Percentiles rank a stretch among this genome's conserved stretches.
phyloP scores from a whole-genome alignment of 2,329 filamentous ascomycete genomes.

The Neofusicoccum ribis region DNA sequence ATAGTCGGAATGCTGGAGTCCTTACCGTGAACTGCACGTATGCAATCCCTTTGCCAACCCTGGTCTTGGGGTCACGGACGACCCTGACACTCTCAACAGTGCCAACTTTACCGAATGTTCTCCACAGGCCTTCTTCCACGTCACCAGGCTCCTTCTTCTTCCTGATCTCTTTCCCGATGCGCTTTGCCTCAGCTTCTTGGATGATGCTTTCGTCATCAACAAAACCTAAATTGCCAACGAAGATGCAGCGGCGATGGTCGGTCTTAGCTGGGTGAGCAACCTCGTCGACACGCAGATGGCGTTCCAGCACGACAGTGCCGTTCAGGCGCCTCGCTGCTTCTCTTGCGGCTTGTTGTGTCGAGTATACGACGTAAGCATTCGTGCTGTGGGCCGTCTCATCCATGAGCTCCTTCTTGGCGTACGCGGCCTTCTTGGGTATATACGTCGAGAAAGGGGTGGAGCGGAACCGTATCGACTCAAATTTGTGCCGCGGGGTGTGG shows the following conservation, averaged over 20 bases:
- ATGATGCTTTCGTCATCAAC: slow-evolving; percentile 84
- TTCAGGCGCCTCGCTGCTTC: slow-evolving; percentile 78
- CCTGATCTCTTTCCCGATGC: slow-evolving; percentile 70
- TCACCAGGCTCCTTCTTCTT: slow-evolving; percentile 73
- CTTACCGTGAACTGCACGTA: slow-evolving; percentile 89
- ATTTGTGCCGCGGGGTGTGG: slow-evolving; percentile 61
- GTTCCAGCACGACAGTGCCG: slow-evolving; percentile 77
- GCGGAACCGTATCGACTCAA: slow-evolving; percentile 92
- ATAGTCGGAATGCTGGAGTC: slow-evolving; percentile 17
- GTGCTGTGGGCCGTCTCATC: slow-evolving; percentile 87
- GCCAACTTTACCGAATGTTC: slow-evolving; percentile 73
- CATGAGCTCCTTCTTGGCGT: slow-evolving; percentile 87
- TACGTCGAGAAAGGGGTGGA: slow-evolving; percentile 82
- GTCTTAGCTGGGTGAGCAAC: slow-evolving; percentile 82
- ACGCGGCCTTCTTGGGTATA: slow-evolving; percentile 92
- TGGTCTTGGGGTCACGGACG: slow-evolving; percentile 81
- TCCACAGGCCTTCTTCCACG: slow-evolving; percentile 90
- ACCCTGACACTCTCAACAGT: slow-evolving; percentile 92
- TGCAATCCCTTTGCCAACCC: slow-evolving; percentile 94
- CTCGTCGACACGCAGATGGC: slow-evolving; percentile 87
- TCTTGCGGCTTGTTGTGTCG: slow-evolving; percentile 70
- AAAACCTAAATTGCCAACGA: slow-evolving; percentile 94
- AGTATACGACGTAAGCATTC: slow-evolving; percentile 93
- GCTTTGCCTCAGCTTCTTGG: slow-evolving; percentile 60
- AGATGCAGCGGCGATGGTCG: slow-evolving; percentile 88